A percentile compares a stretch with the other conserved stretches of the same genome.
phyloP scores from a whole-genome alignment of 75 land plant genomes.

The Pinus albicaulis region DNA sequence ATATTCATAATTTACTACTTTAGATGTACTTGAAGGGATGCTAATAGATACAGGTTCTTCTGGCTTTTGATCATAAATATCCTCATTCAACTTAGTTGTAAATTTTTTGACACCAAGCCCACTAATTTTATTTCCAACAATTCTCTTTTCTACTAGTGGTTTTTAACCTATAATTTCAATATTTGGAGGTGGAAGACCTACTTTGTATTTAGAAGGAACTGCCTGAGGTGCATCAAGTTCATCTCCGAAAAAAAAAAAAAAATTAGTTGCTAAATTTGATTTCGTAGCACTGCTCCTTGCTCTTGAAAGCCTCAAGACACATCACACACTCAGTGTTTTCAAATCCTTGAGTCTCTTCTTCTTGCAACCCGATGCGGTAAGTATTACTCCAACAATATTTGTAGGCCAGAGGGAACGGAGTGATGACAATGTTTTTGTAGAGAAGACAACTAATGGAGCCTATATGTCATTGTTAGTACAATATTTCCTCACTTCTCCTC shows the following conservation, averaged over 20 bases:
- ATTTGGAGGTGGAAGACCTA: conserved; percentile 24
- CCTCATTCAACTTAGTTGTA: conserved; percentile 89
- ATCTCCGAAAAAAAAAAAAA: conserved; percentile 19
- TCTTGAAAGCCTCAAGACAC: too few relatives aligned
- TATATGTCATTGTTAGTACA: too few relatives aligned
- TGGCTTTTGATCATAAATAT: conserved; percentile 95
- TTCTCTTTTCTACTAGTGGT: conserved; percentile 69
- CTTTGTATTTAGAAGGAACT: conserved; percentile 31
- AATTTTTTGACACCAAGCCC: conserved; percentile 94
- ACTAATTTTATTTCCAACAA: conserved; percentile 57
- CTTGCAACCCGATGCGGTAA: too few relatives aligned
- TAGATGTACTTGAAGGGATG: conserved; percentile 29
- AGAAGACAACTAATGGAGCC: too few relatives aligned
- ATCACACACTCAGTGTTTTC: too few relatives aligned
- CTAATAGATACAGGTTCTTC: conserved; percentile 51
- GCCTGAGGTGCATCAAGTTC: conserved; percentile 29
- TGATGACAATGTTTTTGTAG: too few relatives aligned
- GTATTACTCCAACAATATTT: too few relatives aligned
- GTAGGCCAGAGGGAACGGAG: too few relatives aligned
- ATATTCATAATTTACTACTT: conserved; percentile 30
- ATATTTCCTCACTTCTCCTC: too few relatives aligned
- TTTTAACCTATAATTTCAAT: conserved; percentile 41
- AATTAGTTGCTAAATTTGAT: conserved; percentile 27
- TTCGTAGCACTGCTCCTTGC: too few relatives aligned
- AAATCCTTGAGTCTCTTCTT: too few relatives aligned